Percentiles rank a stretch among this genome's conserved stretches.
Conservation (phyloP, 129 eudicot genomes). For the Kitagawia praeruptora region DNA sequence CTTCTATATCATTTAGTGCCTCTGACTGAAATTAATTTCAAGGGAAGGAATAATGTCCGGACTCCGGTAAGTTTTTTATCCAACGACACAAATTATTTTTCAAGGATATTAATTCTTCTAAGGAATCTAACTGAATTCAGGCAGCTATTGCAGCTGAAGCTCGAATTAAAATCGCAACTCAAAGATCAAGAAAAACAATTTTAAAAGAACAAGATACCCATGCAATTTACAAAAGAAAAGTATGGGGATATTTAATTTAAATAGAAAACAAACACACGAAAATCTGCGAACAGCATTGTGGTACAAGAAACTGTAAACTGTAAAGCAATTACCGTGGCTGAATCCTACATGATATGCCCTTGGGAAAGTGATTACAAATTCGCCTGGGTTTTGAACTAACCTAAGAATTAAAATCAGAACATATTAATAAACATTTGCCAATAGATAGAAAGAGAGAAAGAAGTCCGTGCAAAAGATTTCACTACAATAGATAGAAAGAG, state of each 20-base stretch:
- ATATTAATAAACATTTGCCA: constrained; percentile 5
- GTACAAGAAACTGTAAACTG: not conserved
- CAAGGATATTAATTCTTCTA: not conserved
- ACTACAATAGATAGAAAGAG: constrained; percentile 6
- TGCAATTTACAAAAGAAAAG: not conserved
- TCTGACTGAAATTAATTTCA: not conserved
- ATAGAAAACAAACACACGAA: not conserved
- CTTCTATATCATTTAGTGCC: not conserved
- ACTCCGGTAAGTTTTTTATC: not conserved
- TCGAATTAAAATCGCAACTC: not conserved
- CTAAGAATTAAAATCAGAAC: constrained; percentile 27
- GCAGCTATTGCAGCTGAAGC: not conserved
- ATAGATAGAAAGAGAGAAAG: constrained; percentile 1
- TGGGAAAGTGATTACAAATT: constrained; percentile 95
- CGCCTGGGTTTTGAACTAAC: constrained; percentile 96
- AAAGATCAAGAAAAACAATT: not conserved
- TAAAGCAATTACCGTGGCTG: constrained; percentile 78
- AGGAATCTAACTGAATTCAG: not conserved
- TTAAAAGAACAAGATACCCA: not conserved
- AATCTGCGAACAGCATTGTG: not conserved
- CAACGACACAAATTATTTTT: not conserved
- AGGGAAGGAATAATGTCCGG: not conserved
- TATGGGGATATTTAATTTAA: not conserved
- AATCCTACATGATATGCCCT: constrained; percentile 98
- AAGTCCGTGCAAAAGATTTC: constrained; percentile 6